A percentile compares a stretch with the other conserved stretches of the same genome.
phyloP scores from a whole-genome alignment of 768 basidiomycete genomes.

The Russula sp. region DNA sequence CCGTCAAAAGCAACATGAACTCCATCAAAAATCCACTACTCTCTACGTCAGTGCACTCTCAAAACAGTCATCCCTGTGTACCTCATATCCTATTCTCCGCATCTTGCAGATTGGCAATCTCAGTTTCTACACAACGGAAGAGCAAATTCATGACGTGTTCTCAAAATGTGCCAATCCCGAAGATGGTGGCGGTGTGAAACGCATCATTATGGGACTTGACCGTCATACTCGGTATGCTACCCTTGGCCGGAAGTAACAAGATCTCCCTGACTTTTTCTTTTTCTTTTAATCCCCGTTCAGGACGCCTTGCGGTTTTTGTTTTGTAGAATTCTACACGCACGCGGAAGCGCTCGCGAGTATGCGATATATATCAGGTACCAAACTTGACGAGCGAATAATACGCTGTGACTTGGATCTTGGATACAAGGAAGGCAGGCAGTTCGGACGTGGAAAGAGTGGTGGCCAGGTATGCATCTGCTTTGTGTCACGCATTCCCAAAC shows the following conservation, averaged over 20 bases:
- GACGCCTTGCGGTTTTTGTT: conserved; percentile 94
- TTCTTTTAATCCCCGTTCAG: conserved; percentile 44
- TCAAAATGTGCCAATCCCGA: conserved; percentile 85
- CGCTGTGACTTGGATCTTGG: conserved; percentile 97
- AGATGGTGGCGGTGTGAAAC: conserved; percentile 86
- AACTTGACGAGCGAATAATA: conserved; percentile 97
- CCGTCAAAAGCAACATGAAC: conserved; percentile 70
- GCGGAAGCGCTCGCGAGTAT: conserved; percentile 89
- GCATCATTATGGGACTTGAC: conserved; percentile 94
- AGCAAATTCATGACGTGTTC: conserved; percentile 93
- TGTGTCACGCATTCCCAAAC: background rate
- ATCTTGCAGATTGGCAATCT: conserved; percentile 75
- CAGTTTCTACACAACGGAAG: conserved; percentile 93
- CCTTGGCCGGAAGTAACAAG: background rate
- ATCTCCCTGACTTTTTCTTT: conserved; percentile 1
- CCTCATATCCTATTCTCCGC: background rate
- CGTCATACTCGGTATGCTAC: conserved; percentile 70
- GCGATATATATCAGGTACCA: conserved; percentile 95
- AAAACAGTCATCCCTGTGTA: background rate
- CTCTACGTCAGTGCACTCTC: conserved; percentile 67
- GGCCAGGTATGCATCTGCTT: conserved; percentile 60
- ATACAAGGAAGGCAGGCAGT: conserved; percentile 95
- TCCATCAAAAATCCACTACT: conserved; percentile 82
- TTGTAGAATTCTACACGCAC: conserved; percentile 95
- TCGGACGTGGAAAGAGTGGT: conserved; percentile 95